Base-by-base conservation (phyloP, 2,329 filamentous ascomycete species). In the Domatiomyces catenatus region DNA sequence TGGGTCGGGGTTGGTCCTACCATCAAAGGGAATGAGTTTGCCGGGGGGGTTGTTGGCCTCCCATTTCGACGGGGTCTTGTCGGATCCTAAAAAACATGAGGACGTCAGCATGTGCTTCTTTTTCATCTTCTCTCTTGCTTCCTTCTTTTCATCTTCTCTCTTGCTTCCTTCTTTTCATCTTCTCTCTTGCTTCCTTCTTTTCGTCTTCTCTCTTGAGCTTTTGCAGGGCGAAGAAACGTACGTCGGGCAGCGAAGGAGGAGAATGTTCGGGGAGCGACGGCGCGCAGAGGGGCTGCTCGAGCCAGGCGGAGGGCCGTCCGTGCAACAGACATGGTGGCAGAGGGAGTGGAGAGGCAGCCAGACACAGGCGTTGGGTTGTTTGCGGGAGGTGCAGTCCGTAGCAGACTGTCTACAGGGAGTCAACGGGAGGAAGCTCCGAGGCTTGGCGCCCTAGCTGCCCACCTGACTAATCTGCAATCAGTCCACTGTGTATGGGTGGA, bases 301-400 rank as follows among this genome's bases (percentile, higher is more conserved):
- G 67, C 70, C 56, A 71, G 63, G 60, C 66, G 64, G 62, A 67
- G 67, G 59, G 65, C 69, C 60, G 68, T 67, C 61, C 68, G 70
- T 64, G 67, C 67, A 58, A 67, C 65, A 65, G 70, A 72, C 71
- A 71, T 73, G 64, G 62, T 19, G 22, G 45, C 22, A 39, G 44
- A 48, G 51, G 51, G 44, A 50, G 48, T 46, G 51, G 45, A 47
- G 45, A 47, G 45, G 45, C 17, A 5, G 45, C 20, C 22, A 45
- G 43, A 20, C 19, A 60, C 51, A 44, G 18, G 43, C 43, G 46
- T 48, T n/a, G 42, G 46, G 50, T 17, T 52, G 28, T 44, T 3
- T n/a, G n/a, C n/a, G n/a, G 20, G 28, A 50, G 48, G 42, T 24
- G 15, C 20, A 26, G 8, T 12, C 3, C n/a, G 36, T n/a, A 48